Evolutionary conservation across 228 moss, liverwort and hornwort species (phyloP).

Genomic region (Sphagnum fallax): DNA sequence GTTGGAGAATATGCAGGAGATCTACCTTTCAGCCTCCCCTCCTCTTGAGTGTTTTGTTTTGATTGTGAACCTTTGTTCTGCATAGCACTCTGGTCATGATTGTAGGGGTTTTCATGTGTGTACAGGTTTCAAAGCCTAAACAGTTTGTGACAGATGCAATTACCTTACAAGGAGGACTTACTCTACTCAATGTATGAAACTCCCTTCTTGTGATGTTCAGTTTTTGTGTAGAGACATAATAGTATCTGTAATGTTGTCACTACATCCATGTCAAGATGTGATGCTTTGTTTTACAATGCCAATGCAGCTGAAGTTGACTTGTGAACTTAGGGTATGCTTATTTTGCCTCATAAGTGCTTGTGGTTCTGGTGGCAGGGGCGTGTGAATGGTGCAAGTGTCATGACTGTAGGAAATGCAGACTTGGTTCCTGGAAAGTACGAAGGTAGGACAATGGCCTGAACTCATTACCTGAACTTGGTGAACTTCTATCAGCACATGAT

Average conservation of each 20-base stretch:
- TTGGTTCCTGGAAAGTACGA: slow-evolving; percentile 87
- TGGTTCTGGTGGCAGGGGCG: slow-evolving; percentile 42
- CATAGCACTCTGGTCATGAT: not conserved
- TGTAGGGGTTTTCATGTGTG: slow-evolving; percentile 4
- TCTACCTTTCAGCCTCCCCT: not conserved
- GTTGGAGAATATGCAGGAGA: not conserved
- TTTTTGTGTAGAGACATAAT: no score
- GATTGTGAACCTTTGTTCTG: not conserved
- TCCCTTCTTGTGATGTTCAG: not conserved
- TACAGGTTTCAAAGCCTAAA: slow-evolving; percentile 46
- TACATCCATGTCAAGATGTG: not conserved
- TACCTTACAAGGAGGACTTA: slow-evolving; percentile 62
- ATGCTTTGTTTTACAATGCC: not conserved
- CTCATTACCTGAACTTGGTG: not conserved
- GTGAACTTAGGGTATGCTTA: not conserved
- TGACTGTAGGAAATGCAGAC: slow-evolving; percentile 65
- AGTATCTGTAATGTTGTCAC: no score
- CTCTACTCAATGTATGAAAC: slow-evolving; percentile 63
- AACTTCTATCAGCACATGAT: not conserved
- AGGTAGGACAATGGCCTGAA: slow-evolving; percentile 30
- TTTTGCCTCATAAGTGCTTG: not conserved
- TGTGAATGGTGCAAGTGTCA: slow-evolving; percentile 55
- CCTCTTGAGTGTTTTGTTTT: not conserved
- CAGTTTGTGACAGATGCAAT: slow-evolving; percentile 70
- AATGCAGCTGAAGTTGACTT: not conserved